Conservation (phyloP, 805 yeast species). For the Millerozyma acaciae region DNA sequence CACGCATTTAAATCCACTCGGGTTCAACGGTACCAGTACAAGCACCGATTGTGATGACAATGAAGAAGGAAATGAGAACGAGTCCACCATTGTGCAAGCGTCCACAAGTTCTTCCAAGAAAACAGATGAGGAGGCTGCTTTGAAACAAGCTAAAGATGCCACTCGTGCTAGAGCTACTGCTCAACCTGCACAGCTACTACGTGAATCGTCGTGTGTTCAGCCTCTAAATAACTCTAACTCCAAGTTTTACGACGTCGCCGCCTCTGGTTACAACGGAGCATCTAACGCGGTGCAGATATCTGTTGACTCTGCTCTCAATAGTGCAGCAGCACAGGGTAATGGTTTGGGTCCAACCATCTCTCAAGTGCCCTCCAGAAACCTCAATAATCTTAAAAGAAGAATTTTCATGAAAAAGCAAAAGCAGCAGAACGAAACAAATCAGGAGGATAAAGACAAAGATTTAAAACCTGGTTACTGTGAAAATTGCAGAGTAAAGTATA, state of each 20-base stretch:
- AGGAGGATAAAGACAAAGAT: slow-evolving; percentile 25
- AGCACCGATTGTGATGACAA: slow-evolving; percentile 22
- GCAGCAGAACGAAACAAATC: slow-evolving; percentile 14
- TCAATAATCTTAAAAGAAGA: slow-evolving; percentile 46
- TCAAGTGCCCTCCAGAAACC: slow-evolving; percentile 50
- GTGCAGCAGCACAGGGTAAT: slow-evolving; percentile 41
- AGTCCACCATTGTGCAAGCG: slow-evolving; percentile 2
- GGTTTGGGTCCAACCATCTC: slow-evolving; percentile 61
- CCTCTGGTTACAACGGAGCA: slow-evolving; percentile 43
- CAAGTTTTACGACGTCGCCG: slow-evolving; percentile 42
- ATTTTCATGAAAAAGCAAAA: slow-evolving; percentile 39
- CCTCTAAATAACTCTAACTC: slow-evolving; percentile 29
- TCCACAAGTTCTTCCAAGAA: slow-evolving; percentile 2
- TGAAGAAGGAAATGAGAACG: slow-evolving; percentile 19
- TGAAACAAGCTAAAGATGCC: neutral
- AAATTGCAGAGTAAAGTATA: slow-evolving; percentile 83
- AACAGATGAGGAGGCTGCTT: neutral
- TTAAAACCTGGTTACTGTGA: slow-evolving; percentile 82
- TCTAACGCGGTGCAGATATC: slow-evolving; percentile 40
- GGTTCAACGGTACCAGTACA: slow-evolving; percentile 23
- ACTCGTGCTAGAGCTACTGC: slow-evolving; percentile 1
- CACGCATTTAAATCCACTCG: slow-evolving; percentile 9
- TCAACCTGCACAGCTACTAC: slow-evolving; percentile 23
- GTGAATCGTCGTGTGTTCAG: slow-evolving; percentile 39
- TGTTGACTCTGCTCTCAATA: slow-evolving; percentile 36